Evolutionary conservation across 2,329 filamentous ascomycete species (phyloP), one percentile per base, ranked within the genome.

Genomic region (Ophiostoma ips): DNA sequence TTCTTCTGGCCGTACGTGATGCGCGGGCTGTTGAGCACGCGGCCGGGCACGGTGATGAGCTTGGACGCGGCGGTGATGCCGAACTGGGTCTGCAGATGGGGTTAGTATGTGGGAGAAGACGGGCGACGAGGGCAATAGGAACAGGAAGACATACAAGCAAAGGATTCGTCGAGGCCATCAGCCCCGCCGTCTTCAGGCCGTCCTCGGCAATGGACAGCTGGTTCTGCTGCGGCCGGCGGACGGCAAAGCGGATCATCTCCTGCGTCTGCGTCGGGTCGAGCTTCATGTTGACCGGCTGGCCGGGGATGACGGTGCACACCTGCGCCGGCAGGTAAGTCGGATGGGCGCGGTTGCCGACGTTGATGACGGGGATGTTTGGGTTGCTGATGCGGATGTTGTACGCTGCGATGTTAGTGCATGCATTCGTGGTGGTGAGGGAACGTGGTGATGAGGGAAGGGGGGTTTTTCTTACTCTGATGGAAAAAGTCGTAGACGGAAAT

Each of bases 11-110:
- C 55, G 56, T 86, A 86, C 3, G 64, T 61, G 33, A 86, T 62
- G 0, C 0, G 33, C 1, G 54, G 54, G 31, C 28, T n/a, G 28
- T 24, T 13, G 8, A 87, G 68, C 7, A 85, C 70, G 3, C 82
- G 73, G 9, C 75, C 82, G 3, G 68, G 68, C 0, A 87, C 79
- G 0, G 78, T 81, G 44, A 87, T 68, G 52, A 87, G 67, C 2
- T 63, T 60, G 0, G 65, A 62, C 0, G 62, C 60, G 0, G 49
- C 64, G 0, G 61, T 61, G 53, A 84, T 67, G 1, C 76, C 77
- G 48, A 80, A 83, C 2, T 61, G 60, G 5, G 40, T 11, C 40
- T 43, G 21, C 15, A 21, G 6, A 13, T n/a, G n/a, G 11, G 7
- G 18, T 40, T 40, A 40, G 35, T 8, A 16, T 18, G 3, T 40